Evolutionary conservation across 768 basidiomycete genomes (phyloP).

Genomic region (Phaeolepiota aurea): DNA sequence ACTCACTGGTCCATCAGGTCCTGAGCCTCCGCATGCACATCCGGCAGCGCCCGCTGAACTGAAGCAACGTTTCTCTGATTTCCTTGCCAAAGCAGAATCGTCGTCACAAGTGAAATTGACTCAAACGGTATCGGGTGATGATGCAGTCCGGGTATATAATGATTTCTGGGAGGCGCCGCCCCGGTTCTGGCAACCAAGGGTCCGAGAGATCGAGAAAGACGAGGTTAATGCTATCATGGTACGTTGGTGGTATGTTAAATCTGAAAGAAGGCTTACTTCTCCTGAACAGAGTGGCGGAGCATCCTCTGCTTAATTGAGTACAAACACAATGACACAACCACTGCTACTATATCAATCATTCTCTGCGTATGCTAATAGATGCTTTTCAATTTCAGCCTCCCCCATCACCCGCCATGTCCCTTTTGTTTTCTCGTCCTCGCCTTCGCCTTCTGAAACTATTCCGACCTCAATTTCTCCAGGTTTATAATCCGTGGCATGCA

Average conservation of each 20-base stretch:
- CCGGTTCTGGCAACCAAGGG: constrained; percentile 44
- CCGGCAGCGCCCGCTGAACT: constrained; percentile 62
- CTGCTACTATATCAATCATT: constrained; percentile 48
- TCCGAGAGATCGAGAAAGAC: constrained; percentile 36
- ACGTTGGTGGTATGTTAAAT: constrained; percentile 14
- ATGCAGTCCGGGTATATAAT: constrained; percentile 15
- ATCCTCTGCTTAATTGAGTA: constrained; percentile 16
- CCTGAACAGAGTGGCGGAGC: constrained; percentile 69
- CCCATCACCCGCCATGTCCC: constrained; percentile 77
- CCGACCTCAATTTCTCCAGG: constrained; percentile 94
- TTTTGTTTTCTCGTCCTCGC: constrained; percentile 63
- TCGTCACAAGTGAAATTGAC: constrained; percentile 13
- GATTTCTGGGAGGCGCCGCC: constrained; percentile 66
- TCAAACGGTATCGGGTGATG: constrained; percentile 7
- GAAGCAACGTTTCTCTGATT: constrained; percentile 39
- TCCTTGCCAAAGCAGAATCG: constrained; percentile 25
- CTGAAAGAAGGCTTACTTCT: constrained; percentile 4
- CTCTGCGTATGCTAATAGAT: constrained; percentile 82
- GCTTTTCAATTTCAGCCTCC: constrained; percentile 69
- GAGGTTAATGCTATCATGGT: constrained; percentile 69
- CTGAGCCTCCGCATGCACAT: constrained; percentile 44
- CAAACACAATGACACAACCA: not conserved
- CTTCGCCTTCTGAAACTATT: constrained; percentile 70
- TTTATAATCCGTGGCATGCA: constrained; percentile 96
- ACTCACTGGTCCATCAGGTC: constrained; percentile 5